These are phyloP conservation scores for Leishmania gerbilli DNA, from an alignment of 208 protist genomes.

Conservation along the genomic window DNA sequence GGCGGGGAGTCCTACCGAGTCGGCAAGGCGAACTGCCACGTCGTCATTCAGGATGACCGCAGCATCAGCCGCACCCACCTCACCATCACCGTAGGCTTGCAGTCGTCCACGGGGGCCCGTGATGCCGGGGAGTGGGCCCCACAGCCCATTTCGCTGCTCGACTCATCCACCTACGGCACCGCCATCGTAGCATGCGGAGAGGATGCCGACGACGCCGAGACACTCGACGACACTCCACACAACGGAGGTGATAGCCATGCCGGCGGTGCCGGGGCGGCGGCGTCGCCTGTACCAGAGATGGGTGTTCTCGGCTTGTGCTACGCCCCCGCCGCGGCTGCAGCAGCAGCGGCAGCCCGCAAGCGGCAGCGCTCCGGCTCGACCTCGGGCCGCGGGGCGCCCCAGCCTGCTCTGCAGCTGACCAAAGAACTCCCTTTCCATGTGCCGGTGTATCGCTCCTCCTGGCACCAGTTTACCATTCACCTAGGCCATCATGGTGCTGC, in stretches of 20 bases:
- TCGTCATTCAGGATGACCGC: constrained; percentile 64
- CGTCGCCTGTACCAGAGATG: not conserved
- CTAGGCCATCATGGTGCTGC: constrained; percentile 58
- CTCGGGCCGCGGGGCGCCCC: not conserved
- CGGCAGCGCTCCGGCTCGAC: not conserved
- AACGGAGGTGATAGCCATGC: not conserved
- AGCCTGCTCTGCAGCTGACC: constrained; percentile 13
- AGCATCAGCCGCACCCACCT: constrained; percentile 87
- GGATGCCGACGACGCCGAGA: constrained; percentile 11
- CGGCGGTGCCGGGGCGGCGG: not conserved
- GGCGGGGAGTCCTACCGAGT: constrained; percentile 56
- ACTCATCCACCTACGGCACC: constrained; percentile 80
- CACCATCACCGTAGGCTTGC: constrained; percentile 39
- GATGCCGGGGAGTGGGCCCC: constrained; percentile 5
- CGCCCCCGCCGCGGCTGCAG: not conserved
- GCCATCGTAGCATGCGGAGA: constrained; percentile 31
- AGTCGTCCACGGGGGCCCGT: not conserved
- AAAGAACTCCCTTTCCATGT: constrained; percentile 40
- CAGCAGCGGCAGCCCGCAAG: not conserved
- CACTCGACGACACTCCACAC: not conserved
- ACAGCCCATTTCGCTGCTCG: constrained; percentile 55
- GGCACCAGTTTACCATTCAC: constrained; percentile 44
- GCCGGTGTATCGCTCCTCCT: constrained; percentile 36
- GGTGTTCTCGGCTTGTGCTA: constrained; percentile 27
- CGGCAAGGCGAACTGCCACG: constrained; percentile 68